Evolutionary conservation across 768 basidiomycete genomes (phyloP).

Genomic region (Lentinula sp.): DNA sequence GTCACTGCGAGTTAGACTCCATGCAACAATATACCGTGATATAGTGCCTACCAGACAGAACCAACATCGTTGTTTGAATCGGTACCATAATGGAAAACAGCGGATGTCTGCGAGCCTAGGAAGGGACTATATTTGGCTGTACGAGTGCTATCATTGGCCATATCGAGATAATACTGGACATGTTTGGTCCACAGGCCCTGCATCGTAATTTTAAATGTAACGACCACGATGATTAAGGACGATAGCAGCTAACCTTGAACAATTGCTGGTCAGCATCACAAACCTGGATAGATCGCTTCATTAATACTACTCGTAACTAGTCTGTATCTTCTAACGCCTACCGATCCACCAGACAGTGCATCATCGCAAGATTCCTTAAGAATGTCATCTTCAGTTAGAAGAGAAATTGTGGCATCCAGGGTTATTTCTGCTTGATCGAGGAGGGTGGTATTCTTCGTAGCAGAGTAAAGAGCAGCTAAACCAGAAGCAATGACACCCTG

Average conservation of each 20-base stretch:
- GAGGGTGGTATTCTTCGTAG: constrained; percentile 30
- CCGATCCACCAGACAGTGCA: constrained; percentile 27
- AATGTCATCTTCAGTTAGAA: constrained; percentile 32
- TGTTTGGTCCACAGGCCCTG: constrained; percentile 51
- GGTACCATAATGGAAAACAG: constrained; percentile 38
- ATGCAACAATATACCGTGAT: background rate
- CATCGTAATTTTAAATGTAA: background rate
- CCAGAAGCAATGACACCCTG: constrained; percentile 53
- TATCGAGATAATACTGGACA: constrained; percentile 43
- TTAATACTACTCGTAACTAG: background rate
- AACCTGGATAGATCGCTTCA: background rate
- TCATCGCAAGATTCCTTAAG: constrained; percentile 50
- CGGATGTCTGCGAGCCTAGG: constrained; percentile 34
- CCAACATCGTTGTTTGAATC: constrained; percentile 34
- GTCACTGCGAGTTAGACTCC: background rate
- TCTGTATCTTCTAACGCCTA: background rate
- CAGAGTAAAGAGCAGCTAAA: constrained; percentile 37
- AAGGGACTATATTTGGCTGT: constrained; percentile 36
- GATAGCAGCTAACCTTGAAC: constrained; percentile 27
- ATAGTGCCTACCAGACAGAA: constrained; percentile 32
- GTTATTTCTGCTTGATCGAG: constrained; percentile 46
- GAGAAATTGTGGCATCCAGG: constrained; percentile 41
- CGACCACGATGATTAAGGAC: background rate
- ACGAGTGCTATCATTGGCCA: constrained; percentile 33
- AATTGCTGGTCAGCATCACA: constrained; percentile 49